These are phyloP conservation scores for Colletotrichum plurivorum DNA, from an alignment of 2,329 filamentous ascomycete genomes.

Conservation along the genomic window DNA sequence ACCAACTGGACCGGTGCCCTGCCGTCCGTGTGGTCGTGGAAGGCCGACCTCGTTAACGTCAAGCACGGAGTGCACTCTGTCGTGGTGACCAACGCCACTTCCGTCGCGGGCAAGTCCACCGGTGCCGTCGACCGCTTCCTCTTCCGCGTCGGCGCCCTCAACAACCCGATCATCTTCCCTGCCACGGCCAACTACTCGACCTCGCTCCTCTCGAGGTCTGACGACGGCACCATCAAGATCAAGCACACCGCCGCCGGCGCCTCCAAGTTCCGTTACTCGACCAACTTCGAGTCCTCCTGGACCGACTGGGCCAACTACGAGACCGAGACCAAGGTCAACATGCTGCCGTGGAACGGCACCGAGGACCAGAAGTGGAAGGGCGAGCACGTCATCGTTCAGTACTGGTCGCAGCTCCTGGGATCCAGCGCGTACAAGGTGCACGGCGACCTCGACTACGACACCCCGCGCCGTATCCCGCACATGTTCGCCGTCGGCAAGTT, in stretches of 20 bases:
- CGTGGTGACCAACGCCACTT: constrained; percentile 68
- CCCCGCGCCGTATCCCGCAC: constrained; percentile 70
- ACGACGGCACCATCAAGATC: constrained; percentile 57
- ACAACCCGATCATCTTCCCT: constrained; percentile 38
- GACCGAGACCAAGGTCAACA: constrained; percentile 63
- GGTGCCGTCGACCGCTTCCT: constrained; percentile 72
- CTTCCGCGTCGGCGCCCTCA: constrained; percentile 35
- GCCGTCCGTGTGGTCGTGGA: constrained; percentile 67
- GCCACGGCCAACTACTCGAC: constrained; percentile 56
- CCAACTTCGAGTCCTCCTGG: constrained; percentile 72
- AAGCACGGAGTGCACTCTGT: constrained; percentile 75
- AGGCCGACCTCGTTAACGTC: constrained; percentile 66
- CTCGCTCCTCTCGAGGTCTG: constrained; percentile 60
- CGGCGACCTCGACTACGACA: constrained; percentile 61
- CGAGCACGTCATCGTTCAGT: constrained; percentile 75
- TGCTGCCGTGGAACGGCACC: constrained; percentile 70
- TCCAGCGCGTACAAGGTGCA: constrained; percentile 74
- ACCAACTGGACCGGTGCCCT: constrained; percentile 64
- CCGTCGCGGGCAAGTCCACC: constrained; percentile 55
- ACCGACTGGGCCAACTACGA: constrained; percentile 70
- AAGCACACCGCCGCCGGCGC: constrained; percentile 74
- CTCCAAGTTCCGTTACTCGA: constrained; percentile 74
- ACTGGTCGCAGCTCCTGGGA: constrained; percentile 71
- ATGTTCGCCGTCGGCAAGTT: constrained; percentile 73
- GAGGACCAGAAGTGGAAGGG: constrained; percentile 71